Percentiles rank a stretch among this genome's conserved stretches.
Conservation (phyloP, 2,329 filamentous ascomycete species). For the Colletotrichum sp. region DNA sequence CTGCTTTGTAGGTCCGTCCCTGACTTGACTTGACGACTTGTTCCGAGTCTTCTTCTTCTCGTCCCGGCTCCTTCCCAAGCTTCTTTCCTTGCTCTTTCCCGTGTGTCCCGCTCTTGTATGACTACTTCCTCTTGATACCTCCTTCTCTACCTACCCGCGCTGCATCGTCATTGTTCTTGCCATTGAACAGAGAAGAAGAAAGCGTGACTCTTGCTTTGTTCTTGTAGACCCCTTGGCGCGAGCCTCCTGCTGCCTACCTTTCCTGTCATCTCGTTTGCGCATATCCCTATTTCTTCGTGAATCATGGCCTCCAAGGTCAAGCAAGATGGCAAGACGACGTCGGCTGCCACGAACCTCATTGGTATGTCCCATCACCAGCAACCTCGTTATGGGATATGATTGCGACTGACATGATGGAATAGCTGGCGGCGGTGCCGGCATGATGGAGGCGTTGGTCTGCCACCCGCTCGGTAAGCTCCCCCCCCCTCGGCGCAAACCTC, state of each 20-base stretch:
- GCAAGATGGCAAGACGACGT: slow-evolving; percentile 71
- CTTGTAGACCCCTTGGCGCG: background rate
- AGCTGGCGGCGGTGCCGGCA: slow-evolving; percentile 96
- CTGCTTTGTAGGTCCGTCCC: slow-evolving; percentile 2
- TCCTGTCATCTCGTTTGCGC: background rate
- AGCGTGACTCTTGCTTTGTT: background rate
- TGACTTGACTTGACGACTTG: background rate
- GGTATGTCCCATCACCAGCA: slow-evolving; percentile 56
- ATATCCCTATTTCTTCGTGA: background rate
- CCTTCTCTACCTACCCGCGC: background rate
- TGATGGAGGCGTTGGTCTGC: slow-evolving; percentile 98
- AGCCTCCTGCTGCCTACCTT: slow-evolving; percentile 2
- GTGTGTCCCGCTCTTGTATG: background rate
- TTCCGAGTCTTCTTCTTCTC: slow-evolving; percentile 18
- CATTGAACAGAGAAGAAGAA: background rate
- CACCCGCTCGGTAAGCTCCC: slow-evolving; percentile 83
- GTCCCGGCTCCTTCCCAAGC: background rate
- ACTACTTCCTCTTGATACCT: background rate
- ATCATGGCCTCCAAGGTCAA: slow-evolving; percentile 47
- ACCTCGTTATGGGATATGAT: background rate
- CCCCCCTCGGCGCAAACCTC: background rate
- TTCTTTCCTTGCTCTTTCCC: background rate
- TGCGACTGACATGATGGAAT: slow-evolving; percentile 14
- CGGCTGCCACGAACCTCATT: slow-evolving; percentile 88
- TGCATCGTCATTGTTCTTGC: background rate